Conservation (phyloP, 306 rosid genomes). For the Oxytropis ochrocephala region DNA sequence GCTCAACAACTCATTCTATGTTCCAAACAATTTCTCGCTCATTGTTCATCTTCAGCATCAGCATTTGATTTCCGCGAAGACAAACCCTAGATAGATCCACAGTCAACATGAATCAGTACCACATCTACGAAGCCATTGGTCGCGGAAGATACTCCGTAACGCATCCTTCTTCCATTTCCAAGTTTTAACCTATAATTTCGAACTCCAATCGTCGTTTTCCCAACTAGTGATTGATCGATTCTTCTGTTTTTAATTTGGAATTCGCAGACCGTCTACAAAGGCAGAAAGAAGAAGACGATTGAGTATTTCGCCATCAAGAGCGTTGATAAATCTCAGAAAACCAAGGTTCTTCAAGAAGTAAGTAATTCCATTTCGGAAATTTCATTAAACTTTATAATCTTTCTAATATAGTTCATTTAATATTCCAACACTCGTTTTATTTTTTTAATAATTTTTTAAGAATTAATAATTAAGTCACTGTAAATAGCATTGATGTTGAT, state of each 20-base stretch:
- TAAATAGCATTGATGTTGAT: neutral
- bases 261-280: conserved; percentile 84
- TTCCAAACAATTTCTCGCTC: too few relatives aligned
- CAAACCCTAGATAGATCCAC: conserved; percentile 37
- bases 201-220: neutral
- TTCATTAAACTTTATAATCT: neutral
- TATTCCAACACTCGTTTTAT: neutral
- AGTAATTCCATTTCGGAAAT: conserved; percentile 16
- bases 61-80: conserved; percentile 20
- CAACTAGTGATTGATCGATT: neutral
- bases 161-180: neutral
- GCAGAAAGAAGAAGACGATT: conserved; percentile 95
- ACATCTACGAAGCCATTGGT: conserved; percentile 93
- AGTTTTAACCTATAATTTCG: neutral
- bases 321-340: conserved; percentile 85
- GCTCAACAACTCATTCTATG: too few relatives aligned
- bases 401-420: neutral
- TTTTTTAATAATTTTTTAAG: neutral
- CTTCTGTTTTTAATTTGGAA: neutral
- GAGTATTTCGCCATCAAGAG: conserved; percentile 93
- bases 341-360: conserved; percentile 92
- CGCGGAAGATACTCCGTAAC: conserved; percentile 89
- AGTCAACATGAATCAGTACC: conserved; percentile 73
- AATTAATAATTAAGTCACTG: neutral
- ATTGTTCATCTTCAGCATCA: neutral